Evolutionary conservation across 495 filamentous ascomycete species (phyloP).

Genomic region (Ramalina intermedia): DNA sequence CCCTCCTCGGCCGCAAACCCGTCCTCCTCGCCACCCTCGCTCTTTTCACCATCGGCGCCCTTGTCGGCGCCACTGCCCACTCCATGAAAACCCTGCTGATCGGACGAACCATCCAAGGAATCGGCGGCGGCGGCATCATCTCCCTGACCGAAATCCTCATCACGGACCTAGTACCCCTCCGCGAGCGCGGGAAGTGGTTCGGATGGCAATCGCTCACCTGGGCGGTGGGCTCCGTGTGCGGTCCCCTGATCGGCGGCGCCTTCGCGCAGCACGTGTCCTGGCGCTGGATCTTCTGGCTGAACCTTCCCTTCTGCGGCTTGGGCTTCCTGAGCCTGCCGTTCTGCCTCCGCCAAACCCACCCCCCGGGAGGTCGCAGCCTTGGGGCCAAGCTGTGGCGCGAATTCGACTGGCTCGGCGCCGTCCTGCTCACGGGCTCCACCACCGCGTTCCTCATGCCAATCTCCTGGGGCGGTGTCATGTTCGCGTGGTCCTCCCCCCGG

Average conservation of each 20-base stretch:
- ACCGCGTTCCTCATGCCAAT: slow-evolving; percentile 35
- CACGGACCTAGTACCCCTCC: slow-evolving; percentile 32
- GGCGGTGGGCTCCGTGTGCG: slow-evolving; percentile 28
- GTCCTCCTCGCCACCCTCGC: slow-evolving; percentile 28
- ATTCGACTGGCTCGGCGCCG: slow-evolving; percentile 21
- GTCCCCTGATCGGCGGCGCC: slow-evolving; percentile 30
- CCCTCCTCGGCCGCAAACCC: slow-evolving; percentile 42
- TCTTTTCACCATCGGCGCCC: slow-evolving; percentile 32
- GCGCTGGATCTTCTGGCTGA: slow-evolving; percentile 35
- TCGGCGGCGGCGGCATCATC: slow-evolving; percentile 38
- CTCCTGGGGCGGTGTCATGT: slow-evolving; percentile 37
- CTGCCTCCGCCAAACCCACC: slow-evolving; percentile 6
- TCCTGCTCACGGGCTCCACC: slow-evolving; percentile 23
- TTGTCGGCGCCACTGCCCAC: slow-evolving; percentile 38
- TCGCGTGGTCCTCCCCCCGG: slow-evolving; percentile 32
- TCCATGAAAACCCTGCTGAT: slow-evolving; percentile 38
- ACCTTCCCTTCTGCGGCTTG: slow-evolving; percentile 16
- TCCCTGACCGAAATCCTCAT: slow-evolving; percentile 38
- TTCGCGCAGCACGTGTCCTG: slow-evolving; percentile 31
- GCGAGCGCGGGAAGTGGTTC: slow-evolving; percentile 28
- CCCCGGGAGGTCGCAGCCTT: not conserved
- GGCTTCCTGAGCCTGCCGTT: slow-evolving; percentile 13
- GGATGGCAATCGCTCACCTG: slow-evolving; percentile 16
- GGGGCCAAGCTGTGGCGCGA: slow-evolving; percentile 8
- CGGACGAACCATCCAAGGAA: slow-evolving; percentile 39